Conservation (phyloP, 352 stramenopile genomes). For the Phytopythium montanum region DNA sequence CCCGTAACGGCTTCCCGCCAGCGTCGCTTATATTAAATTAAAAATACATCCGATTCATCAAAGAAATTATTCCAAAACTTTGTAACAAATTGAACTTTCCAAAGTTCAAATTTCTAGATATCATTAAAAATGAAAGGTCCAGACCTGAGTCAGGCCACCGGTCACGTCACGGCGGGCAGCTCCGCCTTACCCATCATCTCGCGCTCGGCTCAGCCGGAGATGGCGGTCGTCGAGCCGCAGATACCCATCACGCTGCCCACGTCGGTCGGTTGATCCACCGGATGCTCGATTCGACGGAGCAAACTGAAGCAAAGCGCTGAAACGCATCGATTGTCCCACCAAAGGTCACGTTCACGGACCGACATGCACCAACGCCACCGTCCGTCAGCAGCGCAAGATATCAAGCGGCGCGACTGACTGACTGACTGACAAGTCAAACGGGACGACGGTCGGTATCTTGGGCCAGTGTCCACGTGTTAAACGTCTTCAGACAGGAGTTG, state of each 20-base stretch:
- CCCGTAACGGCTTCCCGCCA: neutral
- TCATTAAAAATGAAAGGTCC: neutral
- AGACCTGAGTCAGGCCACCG: neutral
- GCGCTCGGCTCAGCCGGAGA: neutral
- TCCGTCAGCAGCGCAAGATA: neutral
- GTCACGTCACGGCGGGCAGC: neutral
- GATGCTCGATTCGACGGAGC: neutral
- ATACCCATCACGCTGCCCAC: neutral
- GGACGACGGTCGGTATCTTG: neutral
- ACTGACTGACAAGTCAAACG: neutral
- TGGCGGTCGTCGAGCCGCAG: neutral
- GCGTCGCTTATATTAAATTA: neutral
- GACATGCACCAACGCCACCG: neutral
- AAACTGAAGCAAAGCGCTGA: constrained; percentile 1
- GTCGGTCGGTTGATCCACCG: neutral
- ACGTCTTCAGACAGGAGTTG: neutral
- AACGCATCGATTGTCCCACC: constrained; percentile 1
- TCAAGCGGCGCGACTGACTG: neutral
- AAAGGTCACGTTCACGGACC: neutral
- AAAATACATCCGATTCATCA: neutral
- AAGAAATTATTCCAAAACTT: neutral
- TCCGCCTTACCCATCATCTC: neutral
- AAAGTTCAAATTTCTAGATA: neutral
- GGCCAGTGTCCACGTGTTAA: neutral
- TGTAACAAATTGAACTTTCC: neutral